phyloP scores from a whole-genome alignment of 139 green algal genomes.

The Volvox reticuliferus region DNA sequence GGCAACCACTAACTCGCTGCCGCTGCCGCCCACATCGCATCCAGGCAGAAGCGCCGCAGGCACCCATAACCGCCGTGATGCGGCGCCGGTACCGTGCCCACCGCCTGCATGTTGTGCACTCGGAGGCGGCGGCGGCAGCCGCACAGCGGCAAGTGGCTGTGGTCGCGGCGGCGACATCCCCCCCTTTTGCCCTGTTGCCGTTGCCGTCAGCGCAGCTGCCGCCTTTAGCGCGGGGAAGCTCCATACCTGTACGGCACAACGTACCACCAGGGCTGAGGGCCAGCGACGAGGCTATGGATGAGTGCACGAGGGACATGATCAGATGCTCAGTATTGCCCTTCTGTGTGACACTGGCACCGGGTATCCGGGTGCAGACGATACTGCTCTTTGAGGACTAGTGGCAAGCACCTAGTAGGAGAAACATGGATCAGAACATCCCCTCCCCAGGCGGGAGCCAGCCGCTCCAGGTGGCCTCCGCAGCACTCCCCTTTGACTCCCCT shows the following conservation, averaged over 20 bases:
- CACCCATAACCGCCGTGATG: constrained; percentile 34
- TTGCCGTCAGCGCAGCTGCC: neutral
- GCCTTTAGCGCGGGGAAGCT: constrained; percentile 8
- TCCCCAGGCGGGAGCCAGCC: too few species aligned
- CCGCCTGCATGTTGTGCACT: neutral
- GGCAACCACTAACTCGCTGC: constrained; percentile 32
- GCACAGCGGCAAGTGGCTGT: neutral
- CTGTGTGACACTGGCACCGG: too few species aligned
- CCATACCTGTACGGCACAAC: neutral
- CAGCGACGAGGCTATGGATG: too few species aligned
- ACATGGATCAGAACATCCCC: too few species aligned
- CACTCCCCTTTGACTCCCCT: too few species aligned
- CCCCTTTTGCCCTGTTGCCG: neutral
- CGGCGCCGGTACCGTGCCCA: neutral
- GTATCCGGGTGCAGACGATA: too few species aligned
- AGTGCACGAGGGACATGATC: too few species aligned
- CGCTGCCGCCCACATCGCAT: neutral
- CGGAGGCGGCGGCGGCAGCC: constrained; percentile 5
- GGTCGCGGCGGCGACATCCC: neutral
- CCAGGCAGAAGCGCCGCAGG: constrained; percentile 37
- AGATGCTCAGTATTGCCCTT: too few species aligned
- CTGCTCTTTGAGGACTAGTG: too few species aligned
- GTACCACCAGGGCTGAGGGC: too few species aligned
- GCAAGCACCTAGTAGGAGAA: too few species aligned
- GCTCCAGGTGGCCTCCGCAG: too few species aligned